These are phyloP conservation scores for Fusarium annulatum DNA, from an alignment of 2,329 filamentous ascomycete genomes.

Conservation along the genomic window DNA sequence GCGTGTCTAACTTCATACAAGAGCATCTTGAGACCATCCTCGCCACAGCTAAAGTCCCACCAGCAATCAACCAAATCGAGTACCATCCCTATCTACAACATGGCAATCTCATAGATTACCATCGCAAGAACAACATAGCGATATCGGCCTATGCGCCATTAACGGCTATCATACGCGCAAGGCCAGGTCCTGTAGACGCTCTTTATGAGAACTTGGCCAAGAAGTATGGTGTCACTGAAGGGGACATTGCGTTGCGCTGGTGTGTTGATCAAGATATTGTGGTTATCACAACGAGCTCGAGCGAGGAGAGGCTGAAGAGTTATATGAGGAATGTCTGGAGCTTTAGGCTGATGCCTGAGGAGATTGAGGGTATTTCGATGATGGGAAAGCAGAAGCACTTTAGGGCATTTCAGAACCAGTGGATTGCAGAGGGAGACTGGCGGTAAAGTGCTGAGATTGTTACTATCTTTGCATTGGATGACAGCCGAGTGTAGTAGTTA, in stretches of 20 bases:
- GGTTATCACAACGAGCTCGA: neutral
- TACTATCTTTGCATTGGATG: no score
- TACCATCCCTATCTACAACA: neutral
- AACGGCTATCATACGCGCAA: neutral
- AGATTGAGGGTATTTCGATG: neutral
- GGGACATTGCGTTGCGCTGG: neutral
- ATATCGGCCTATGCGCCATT: neutral
- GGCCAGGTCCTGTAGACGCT: neutral
- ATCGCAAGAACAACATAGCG: neutral
- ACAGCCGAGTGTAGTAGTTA: no score
- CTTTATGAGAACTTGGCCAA: neutral
- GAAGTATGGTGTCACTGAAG: neutral
- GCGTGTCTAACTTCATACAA: neutral
- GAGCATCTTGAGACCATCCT: neutral
- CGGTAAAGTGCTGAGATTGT: no score
- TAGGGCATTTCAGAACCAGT: neutral
- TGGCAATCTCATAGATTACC: neutral
- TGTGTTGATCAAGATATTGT: neutral
- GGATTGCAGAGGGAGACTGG: neutral
- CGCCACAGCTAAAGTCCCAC: neutral
- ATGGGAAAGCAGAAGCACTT: neutral
- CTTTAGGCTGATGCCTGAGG: neutral
- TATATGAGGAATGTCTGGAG: neutral
- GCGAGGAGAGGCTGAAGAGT: neutral
- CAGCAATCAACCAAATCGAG: neutral